Base-by-base conservation (phyloP, 1,139 yeast genomes). In the Geotrichum siamense region DNA sequence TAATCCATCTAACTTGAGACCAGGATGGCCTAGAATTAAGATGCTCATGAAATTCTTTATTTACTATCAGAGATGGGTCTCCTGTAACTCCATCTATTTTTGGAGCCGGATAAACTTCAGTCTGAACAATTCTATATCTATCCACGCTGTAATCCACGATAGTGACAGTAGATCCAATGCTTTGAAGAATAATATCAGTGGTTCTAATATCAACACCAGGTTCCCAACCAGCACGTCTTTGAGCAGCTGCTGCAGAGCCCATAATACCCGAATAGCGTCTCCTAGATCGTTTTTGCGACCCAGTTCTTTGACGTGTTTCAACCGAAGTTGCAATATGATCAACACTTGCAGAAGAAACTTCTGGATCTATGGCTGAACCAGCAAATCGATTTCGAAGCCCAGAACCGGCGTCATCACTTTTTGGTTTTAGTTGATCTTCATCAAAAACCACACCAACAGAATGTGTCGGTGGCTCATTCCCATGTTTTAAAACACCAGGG, bases 1-100 rank as follows among this genome's bases (percentile, higher is more conserved):
- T 72, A 44, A 74, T 64, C 79, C 79, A 74, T 10, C 79, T 59
- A 1, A 75, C 75, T 40, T 64, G 61, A 2, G 75, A 61, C 77
- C 78, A 72, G 1, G 50, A 31, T 0, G 76, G 76, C 34, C 68
- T 69, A 47, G 44, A 54, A 51, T 36, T 49, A 38, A 56, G 53
- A 41, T 48, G 60, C 36, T 41, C 52, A 31, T 33, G 48, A 28
- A 50, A 58, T 55, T 51, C 55, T 43, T 33, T 45, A 36, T 45
- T 45, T 16, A 48, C 50, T 10, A 43, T 48, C 21, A 41, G 23
- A 9, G 46, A 39, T 3, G 43, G 46, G 25, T 43, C 46, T 3
- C 34, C 35, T 13, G 25, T 21, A 2, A 26, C 13, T 15, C 39
- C 46, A 22, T 43, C 46, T 5, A 39, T 33, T 22, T 39, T 33